Conservation (phyloP, 495 filamentous ascomycete species). For the Penicillium crystallinum region DNA sequence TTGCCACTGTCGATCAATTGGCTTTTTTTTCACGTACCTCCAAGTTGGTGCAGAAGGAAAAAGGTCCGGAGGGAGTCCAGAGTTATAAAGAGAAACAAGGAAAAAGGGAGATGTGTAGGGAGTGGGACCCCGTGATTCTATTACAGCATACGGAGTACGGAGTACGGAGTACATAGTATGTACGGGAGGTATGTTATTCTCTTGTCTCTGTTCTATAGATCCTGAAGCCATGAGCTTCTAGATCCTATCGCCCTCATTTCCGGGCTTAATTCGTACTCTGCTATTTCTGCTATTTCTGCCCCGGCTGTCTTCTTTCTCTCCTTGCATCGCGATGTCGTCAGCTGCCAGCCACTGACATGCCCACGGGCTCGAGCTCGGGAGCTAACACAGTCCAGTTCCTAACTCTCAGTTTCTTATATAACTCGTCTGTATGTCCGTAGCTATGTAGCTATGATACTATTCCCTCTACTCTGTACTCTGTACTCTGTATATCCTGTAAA, state of each 20-base stretch:
- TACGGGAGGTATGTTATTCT: too few species aligned
- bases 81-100: constrained; percentile 9
- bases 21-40: too few species aligned
- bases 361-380: constrained; percentile 3
- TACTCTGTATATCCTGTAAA: too few species aligned
- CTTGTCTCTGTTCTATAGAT: not conserved
- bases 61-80: not conserved
- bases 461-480: too few species aligned
- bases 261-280: not conserved
- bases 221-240: too few species aligned
- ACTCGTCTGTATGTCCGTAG: not conserved
- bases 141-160: not conserved
- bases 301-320: not conserved
- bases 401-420: too few species aligned
- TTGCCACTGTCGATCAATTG: constrained; percentile 34
- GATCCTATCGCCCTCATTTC: too few species aligned
- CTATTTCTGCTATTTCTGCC: constrained; percentile 3
- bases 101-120: constrained; percentile 5
- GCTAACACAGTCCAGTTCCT: too few species aligned
- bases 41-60: too few species aligned
- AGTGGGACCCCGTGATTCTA: constrained; percentile 18
- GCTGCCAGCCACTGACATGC: constrained; percentile 8
- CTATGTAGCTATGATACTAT: not conserved
- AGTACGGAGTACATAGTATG: too few species aligned
- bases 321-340: constrained; percentile 9